Evolutionary conservation across 1,139 yeast genomes (phyloP), one percentile per base, ranked within the genome.

Genomic region (Candida glucosophila): DNA sequence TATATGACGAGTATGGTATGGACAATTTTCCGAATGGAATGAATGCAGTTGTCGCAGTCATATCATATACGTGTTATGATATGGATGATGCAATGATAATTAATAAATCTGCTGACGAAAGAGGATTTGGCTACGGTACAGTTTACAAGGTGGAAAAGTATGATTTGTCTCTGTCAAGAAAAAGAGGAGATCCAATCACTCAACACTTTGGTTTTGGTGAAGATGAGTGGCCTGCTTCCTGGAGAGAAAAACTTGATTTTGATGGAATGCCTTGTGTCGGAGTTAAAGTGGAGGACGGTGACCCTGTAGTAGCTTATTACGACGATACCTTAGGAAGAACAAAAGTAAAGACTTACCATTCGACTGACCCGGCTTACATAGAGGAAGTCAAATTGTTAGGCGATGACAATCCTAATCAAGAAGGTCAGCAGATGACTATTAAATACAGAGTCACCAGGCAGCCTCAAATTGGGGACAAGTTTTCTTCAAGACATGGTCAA

Each of bases 21-120:
- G 99, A 90, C 52, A 83, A 86, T 52, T 90, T 85, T 74, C 99
- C 99, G 37, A 92, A 92, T 52, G 99, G 99, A 52, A 86, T 85
- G 41, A 90, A 90, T 48, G 98, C 98, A 3, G 95, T 90, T 31
- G 99, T 90, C 36, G 99, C 99, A 1, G 99, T 90, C 41, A 90
- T 90, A 47, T 86, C 98, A 0, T 90, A 90, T 54, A 92, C 99
- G 5, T 98, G 98, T 42, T 90, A 90, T 51, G 99, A 90, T 81
- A 90, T 90, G 98, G 77, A 90, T 62, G 99, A 90, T 58, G 99
- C 98, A 50, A 90, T 90, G 98, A 90, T 90, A 48, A 75, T 90
- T 44, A 92, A 90, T 57, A 90, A 90, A 55, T 80, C 94, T 25
- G 95, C 97, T 0, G 93, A 88, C 47, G 99, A 90, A 59, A 73